These are phyloP conservation scores for Poa pratensis DNA, from an alignment of 176 grass and related monocot species.

Conservation along the genomic window DNA sequence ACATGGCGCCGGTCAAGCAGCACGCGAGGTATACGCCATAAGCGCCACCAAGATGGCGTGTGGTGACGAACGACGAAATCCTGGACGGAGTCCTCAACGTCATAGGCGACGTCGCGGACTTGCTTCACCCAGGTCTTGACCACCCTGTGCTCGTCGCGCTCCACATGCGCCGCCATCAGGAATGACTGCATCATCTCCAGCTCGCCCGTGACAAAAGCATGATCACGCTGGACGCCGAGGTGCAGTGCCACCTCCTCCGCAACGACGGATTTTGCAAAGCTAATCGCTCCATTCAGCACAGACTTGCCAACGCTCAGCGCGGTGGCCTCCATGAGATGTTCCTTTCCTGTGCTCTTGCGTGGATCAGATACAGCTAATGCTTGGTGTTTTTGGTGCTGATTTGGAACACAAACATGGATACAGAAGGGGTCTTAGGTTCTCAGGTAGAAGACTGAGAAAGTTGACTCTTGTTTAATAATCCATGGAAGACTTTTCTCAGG, in stretches of 20 bases:
- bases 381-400: too few relatives aligned
- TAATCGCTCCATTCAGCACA: neutral
- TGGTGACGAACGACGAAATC: too few relatives aligned
- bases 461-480: too few relatives aligned
- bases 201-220: conserved; percentile 22
- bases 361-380: too few relatives aligned
- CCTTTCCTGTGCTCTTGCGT: too few relatives aligned
- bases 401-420: too few relatives aligned
- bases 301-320: neutral
- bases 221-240: conserved; percentile 16
- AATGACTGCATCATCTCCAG: conserved; percentile 44
- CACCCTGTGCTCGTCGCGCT: neutral
- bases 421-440: too few relatives aligned
- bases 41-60: neutral
- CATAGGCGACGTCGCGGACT: neutral
- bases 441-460: too few relatives aligned
- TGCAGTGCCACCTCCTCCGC: conserved; percentile 28
- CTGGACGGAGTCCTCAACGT: neutral
- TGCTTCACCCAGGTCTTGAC: conserved; percentile 37
- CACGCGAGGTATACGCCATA: too few relatives aligned
- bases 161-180: neutral
- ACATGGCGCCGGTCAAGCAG: neutral
- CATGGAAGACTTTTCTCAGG: too few relatives aligned
- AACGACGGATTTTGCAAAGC: neutral
- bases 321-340: too few relatives aligned